phyloP scores from a whole-genome alignment of 177 flowering plant species.

The Vitis hybrid region DNA sequence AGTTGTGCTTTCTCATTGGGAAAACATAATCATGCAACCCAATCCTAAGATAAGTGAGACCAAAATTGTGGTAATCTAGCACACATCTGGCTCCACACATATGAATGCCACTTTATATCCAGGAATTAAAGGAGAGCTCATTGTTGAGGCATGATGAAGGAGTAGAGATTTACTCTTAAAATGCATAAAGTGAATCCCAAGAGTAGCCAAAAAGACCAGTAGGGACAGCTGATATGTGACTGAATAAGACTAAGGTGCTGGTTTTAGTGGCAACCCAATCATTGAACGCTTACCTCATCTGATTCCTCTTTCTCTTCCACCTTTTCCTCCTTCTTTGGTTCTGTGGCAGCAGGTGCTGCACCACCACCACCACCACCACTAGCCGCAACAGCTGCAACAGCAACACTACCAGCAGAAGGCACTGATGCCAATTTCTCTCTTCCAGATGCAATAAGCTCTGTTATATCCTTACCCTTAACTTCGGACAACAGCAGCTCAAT shows the following conservation, averaged over 20 bases:
- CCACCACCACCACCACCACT: slow-evolving; percentile 22
- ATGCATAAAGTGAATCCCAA: no score
- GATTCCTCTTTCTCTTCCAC: slow-evolving; percentile 13
- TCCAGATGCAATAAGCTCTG: slow-evolving; percentile 45
- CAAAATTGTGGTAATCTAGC: no score
- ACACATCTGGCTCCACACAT: no score
- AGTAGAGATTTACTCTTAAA: no score
- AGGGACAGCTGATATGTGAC: not conserved
- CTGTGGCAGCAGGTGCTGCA: slow-evolving; percentile 1
- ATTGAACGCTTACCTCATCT: slow-evolving; percentile 8
- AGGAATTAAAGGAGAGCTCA: no score
- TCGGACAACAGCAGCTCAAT: slow-evolving; percentile 31
- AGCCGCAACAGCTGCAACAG: slow-evolving; percentile 20
- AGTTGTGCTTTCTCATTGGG: no score
- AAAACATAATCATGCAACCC: no score
- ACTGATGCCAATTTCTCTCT: slow-evolving; percentile 46
- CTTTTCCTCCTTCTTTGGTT: slow-evolving; percentile 5
- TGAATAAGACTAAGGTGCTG: not conserved
- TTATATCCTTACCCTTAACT: slow-evolving; percentile 42
- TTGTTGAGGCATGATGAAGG: no score
- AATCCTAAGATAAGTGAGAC: no score
- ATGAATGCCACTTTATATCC: no score
- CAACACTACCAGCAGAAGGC: slow-evolving; percentile 47
- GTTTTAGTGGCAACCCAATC: not conserved
- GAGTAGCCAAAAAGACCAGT: no score